These are phyloP conservation scores for Neospora caninum DNA, from an alignment of 169 alveolate species.

Conservation along the genomic window DNA sequence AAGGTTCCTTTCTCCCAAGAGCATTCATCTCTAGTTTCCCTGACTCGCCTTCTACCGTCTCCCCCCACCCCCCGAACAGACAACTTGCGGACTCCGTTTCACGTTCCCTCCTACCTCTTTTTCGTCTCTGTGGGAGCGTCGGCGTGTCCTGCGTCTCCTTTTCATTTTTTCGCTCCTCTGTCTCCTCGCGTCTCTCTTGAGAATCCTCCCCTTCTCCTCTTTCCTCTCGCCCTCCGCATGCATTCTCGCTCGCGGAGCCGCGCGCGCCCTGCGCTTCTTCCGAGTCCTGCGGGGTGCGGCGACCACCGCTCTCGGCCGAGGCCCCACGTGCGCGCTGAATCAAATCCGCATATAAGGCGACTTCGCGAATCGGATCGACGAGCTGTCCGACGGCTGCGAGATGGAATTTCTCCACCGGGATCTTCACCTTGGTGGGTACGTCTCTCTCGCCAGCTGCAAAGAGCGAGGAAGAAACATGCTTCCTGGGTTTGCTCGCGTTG, in stretches of 20 bases:
- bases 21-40: too few species aligned
- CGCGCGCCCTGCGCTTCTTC: not conserved
- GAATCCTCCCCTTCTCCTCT: too few species aligned
- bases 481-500: not conserved
- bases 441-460: not conserved
- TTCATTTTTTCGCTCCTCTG: not conserved
- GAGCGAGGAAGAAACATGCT: not conserved
- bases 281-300: not conserved
- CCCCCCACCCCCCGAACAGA: too few species aligned
- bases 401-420: constrained; percentile 45
- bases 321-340: not conserved
- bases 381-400: not conserved
- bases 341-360: constrained; percentile 19
- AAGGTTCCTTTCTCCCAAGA: too few species aligned
- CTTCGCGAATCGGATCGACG: constrained; percentile 48
- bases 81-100: too few species aligned
- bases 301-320: not conserved
- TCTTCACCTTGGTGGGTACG: not conserved
- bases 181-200: not conserved
- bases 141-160: not conserved
- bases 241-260: not conserved
- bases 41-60: too few species aligned
- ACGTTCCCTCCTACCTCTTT: too few species aligned
- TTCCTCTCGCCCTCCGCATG: not conserved
- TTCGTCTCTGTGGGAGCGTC: too few species aligned